Base-by-base conservation (phyloP, 2,329 filamentous ascomycete species). In the Sporothrix euskadiensis region DNA sequence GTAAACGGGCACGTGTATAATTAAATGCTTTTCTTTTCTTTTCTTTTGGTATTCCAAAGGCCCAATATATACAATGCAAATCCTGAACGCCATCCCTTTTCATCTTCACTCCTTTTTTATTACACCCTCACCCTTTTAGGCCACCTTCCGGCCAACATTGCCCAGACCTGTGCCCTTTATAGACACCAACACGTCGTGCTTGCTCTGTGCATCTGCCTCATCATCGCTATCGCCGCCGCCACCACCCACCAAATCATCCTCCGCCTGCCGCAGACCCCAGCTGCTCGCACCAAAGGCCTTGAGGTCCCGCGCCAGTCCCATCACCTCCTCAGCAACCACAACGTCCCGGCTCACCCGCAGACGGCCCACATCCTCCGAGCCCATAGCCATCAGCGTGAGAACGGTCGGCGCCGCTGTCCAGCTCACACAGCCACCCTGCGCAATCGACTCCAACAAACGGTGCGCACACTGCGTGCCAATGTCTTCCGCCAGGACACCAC, bases 361-460 rank as follows among this genome's bases (percentile, higher is more conserved):
- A 74, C 96, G 88, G 4, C 96, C 96, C 16, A 99, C 94, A 81
- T 99, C 96, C 80, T 98, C 96, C 0, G 92, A 93, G 0, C 96
- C 96, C 96, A 99, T 98, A 47, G 94, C 94, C 96, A 99, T 99
- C 75, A 99, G 85, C 22, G 91, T 92, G 71, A 99, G 82, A 76
- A 97, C 87, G 0, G 91, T 95, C 3, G 89, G 85, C 5, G 91
- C 90, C 2, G 93, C 92, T 3, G 91, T 87, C 16, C 85, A 86
- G 71, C 90, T 91, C 3, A 93, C 92, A 80, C 94, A 97, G 0
- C 96, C 96, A 12, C 94, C 95, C 77, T 91, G 88, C 70, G 88
- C 88, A 75, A 98, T 91, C 30, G 90, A 88, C 82, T 98, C 94
- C 14, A 99, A 84, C 69, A 99, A 84, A 81, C 98, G 94, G 80